phyloP scores from a whole-genome alignment of 176 grass and related monocot genomes.

The Thalia dealbata region DNA sequence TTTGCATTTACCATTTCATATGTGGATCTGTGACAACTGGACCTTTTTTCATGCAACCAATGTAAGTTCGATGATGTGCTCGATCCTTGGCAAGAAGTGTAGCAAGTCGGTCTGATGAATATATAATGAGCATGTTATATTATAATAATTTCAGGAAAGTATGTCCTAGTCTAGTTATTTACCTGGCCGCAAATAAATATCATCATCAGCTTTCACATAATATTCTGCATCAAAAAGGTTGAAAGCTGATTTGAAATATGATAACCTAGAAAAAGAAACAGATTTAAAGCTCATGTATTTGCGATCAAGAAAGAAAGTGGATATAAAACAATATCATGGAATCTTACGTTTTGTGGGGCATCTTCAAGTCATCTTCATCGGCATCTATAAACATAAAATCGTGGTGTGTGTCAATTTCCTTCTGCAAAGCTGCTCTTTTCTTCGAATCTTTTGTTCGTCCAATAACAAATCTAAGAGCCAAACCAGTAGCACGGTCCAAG shows the following conservation, averaged over 20 bases:
- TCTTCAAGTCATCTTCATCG: slow-evolving; percentile 63
- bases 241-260: slow-evolving; percentile 95
- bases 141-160: slow-evolving; percentile 18
- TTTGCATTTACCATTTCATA: slow-evolving; percentile 60
- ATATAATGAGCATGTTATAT: neutral
- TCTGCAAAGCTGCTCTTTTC: slow-evolving; percentile 69
- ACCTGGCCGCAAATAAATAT: slow-evolving; percentile 97
- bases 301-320: neutral
- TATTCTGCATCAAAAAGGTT: slow-evolving; percentile 86
- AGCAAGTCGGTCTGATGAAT: slow-evolving; percentile 79
- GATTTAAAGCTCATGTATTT: slow-evolving; percentile 1
- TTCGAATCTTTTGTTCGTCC: slow-evolving; percentile 47
- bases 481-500: slow-evolving; percentile 72
- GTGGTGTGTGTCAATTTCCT: slow-evolving; percentile 73
- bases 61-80: slow-evolving; percentile 52
- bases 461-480: slow-evolving; percentile 94
- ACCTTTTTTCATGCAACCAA: slow-evolving; percentile 99
- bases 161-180: slow-evolving; percentile 20
- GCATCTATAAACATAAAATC: slow-evolving; percentile 88
- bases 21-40: slow-evolving; percentile 90
- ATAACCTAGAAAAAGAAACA: slow-evolving; percentile 50
- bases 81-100: slow-evolving; percentile 90
- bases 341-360: slow-evolving; percentile 74
- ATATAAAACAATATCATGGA: neutral
- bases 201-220: slow-evolving; percentile 88